These are phyloP conservation scores for Cytospora chrysosperma DNA, from an alignment of 2,329 filamentous ascomycete species.

Conservation along the genomic window DNA sequence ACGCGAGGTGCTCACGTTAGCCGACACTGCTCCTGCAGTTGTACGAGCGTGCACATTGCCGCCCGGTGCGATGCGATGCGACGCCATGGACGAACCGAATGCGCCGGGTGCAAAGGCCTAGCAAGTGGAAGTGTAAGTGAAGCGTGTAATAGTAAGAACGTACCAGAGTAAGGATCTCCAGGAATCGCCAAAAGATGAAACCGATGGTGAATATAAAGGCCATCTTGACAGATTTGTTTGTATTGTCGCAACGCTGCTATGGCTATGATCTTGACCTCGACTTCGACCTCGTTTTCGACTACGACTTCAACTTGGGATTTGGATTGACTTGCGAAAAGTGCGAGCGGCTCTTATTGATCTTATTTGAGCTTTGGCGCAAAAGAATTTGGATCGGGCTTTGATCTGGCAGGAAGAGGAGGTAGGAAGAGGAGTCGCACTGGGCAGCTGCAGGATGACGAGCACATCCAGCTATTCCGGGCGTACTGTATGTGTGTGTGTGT, in stretches of 20 bases:
- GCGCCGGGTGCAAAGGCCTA: neutral
- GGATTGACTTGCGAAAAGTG: neutral
- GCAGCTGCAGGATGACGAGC: slow-evolving; percentile 12
- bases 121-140: neutral
- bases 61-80: neutral
- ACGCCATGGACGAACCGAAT: neutral
- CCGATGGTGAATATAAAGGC: slow-evolving; percentile 55
- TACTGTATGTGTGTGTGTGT: neutral
- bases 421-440: slow-evolving; percentile 3
- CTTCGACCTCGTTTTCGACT: neutral
- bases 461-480: slow-evolving; percentile 13
- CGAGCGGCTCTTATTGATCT: neutral
- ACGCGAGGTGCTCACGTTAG: slow-evolving; percentile 1
- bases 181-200: slow-evolving; percentile 62
- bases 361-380: slow-evolving; percentile 11
- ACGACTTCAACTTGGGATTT: neutral
- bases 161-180: slow-evolving; percentile 64
- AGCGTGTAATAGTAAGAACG: neutral
- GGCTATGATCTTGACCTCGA: neutral
- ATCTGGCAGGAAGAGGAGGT: slow-evolving; percentile 1
- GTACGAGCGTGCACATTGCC: too few species aligned
- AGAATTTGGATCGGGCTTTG: neutral
- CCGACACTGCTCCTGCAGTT: neutral
- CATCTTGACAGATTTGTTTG: slow-evolving; percentile 45
- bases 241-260: neutral